These are phyloP conservation scores for Pseudogymnoascus pannorum DNA, from an alignment of 2,329 filamentous ascomycete species.

Conservation along the genomic window DNA sequence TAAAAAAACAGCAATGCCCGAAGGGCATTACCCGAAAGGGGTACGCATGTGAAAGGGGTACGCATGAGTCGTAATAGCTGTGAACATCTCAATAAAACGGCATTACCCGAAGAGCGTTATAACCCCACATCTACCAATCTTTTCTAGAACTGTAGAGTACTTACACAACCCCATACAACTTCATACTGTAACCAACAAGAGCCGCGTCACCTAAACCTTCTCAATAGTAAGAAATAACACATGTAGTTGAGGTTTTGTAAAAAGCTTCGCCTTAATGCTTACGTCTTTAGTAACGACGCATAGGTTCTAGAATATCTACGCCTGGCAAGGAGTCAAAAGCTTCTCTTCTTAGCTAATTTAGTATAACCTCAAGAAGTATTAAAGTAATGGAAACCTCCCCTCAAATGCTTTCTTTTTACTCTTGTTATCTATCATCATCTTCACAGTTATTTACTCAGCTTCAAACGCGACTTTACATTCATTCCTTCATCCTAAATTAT, in stretches of 20 bases:
- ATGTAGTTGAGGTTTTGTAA: background rate
- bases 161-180: background rate
- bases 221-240: background rate
- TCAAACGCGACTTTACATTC: background rate
- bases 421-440: background rate
- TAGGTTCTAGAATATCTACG: background rate
- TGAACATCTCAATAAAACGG: background rate
- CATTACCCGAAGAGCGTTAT: background rate
- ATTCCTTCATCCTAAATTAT: background rate
- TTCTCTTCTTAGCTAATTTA: background rate
- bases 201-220: background rate
- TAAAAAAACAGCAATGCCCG: background rate
- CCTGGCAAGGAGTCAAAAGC: background rate
- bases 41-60: too few relatives aligned
- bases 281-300: background rate
- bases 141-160: background rate
- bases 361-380: background rate
- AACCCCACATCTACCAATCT: background rate
- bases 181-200: background rate
- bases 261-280: background rate
- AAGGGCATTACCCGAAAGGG: background rate
- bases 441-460: background rate
- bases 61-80: background rate
- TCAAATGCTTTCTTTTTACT: background rate
- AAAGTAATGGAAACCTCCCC: background rate